phyloP scores from a whole-genome alignment of 257 asterid genomes.

The Cynanchum wilfordii region DNA sequence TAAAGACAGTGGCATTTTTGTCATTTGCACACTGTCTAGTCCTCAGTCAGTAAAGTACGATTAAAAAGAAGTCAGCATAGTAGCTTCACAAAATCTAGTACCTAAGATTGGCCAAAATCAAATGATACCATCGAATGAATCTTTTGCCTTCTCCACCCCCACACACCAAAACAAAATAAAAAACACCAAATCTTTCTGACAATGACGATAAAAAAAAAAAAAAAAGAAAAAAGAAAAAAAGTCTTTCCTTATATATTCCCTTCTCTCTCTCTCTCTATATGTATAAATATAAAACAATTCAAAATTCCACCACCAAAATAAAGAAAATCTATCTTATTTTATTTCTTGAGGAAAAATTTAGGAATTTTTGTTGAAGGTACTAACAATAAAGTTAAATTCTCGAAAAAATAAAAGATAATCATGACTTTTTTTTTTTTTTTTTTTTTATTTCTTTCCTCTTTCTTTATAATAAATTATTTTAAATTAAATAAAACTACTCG shows the following conservation, averaged over 20 bases:
- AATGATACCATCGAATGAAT: background rate
- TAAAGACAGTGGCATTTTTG: constrained; percentile 2
- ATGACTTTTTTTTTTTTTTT: background rate
- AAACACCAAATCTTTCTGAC: constrained; percentile 18
- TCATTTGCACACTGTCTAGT: background rate
- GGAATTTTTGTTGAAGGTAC: background rate
- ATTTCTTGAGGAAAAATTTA: background rate
- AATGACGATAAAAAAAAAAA: constrained; percentile 8
- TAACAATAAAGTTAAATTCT: constrained; percentile 17
- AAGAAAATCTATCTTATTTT: too few species aligned
- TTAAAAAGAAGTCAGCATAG: background rate
- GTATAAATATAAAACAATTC: too few species aligned
- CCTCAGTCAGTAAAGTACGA: background rate
- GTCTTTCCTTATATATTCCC: background rate
- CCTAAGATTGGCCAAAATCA: background rate
- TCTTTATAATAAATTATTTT: background rate
- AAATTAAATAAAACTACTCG: background rate
- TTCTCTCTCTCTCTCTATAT: too few species aligned
- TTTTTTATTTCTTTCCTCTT: background rate
- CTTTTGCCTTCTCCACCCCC: background rate
- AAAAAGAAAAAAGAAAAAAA: too few species aligned
- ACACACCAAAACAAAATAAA: constrained; percentile 6
- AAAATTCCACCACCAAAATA: background rate
- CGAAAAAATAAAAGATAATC: constrained; percentile 24
- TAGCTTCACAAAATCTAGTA: background rate